Conservation (phyloP, 345 rosid genomes). For the Limnanthes douglasii region DNA sequence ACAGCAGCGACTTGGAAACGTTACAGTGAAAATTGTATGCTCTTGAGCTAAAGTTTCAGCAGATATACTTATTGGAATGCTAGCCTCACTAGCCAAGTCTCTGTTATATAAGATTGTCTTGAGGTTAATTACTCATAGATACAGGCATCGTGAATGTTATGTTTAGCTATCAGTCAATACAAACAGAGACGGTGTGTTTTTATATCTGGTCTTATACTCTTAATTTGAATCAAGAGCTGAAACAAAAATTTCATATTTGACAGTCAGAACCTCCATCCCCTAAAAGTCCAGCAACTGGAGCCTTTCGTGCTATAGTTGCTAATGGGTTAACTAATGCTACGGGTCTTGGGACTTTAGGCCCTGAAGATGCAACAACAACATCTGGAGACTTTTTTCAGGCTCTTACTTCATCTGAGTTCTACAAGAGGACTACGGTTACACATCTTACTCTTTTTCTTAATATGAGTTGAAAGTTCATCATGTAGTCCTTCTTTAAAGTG, state of each 20-base stretch:
- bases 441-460: conserved; percentile 2
- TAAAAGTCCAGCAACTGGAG: conserved; percentile 40
- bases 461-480: too few species aligned
- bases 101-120: background rate
- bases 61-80: background rate
- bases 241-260: background rate
- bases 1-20: background rate
- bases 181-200: too few species aligned
- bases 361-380: conserved; percentile 68
- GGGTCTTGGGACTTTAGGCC: conserved; percentile 29
- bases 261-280: conserved; percentile 97
- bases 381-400: conserved; percentile 82
- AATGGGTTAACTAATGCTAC: conserved; percentile 36
- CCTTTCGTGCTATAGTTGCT: conserved; percentile 13
- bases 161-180: background rate
- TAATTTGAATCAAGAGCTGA: background rate
- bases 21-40: background rate
- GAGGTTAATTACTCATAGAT: background rate
- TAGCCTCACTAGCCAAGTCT: background rate
- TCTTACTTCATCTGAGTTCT: conserved; percentile 66
- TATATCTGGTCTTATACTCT: background rate
- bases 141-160: background rate
- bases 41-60: background rate
- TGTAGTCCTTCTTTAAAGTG: too few species aligned
- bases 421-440: conserved; percentile 68